Percentiles rank a stretch among this genome's conserved stretches.
phyloP scores from a whole-genome alignment of 2,329 filamentous ascomycete species.

The Lachnellula cervina region DNA sequence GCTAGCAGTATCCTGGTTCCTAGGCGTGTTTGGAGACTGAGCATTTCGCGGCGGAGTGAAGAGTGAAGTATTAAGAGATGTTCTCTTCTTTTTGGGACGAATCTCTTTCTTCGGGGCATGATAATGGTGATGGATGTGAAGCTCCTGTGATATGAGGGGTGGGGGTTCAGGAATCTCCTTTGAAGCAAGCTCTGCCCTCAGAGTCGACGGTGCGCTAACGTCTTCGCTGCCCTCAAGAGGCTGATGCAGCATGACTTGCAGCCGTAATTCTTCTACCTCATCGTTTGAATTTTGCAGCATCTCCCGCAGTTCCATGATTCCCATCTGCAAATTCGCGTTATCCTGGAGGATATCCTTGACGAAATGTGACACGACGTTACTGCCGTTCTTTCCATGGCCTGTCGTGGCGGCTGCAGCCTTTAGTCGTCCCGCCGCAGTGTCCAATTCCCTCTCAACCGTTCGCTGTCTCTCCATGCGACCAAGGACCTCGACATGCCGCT shows the following conservation, averaged over 20 bases:
- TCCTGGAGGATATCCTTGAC: constrained; percentile 93
- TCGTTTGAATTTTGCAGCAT: constrained; percentile 89
- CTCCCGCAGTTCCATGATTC: constrained; percentile 85
- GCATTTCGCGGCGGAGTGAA: constrained; percentile 50
- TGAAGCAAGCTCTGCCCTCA: constrained; percentile 67
- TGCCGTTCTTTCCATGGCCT: constrained; percentile 52
- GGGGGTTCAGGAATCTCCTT: constrained; percentile 35
- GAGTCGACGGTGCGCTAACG: constrained; percentile 42
- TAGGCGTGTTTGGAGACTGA: constrained; percentile 34
- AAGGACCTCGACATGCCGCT: constrained; percentile 76
- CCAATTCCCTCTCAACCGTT: constrained; percentile 75
- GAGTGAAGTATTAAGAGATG: constrained; percentile 54
- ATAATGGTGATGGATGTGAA: constrained; percentile 95
- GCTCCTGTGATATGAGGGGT: constrained; percentile 56
- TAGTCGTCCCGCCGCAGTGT: constrained; percentile 71
- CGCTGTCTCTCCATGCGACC: constrained; percentile 79
- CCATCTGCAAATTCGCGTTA: constrained; percentile 88
- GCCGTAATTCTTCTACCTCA: constrained; percentile 81
- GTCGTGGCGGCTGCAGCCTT: constrained; percentile 66
- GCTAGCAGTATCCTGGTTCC: constrained; percentile 37
- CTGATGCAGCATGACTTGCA: constrained; percentile 76
- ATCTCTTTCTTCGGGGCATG: constrained; percentile 62
- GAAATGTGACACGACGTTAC: constrained; percentile 84
- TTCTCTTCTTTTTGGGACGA: constrained; percentile 68
- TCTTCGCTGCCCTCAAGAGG: constrained; percentile 44